Percentiles rank a stretch among this genome's conserved stretches.
phyloP scores from a whole-genome alignment of 2,329 filamentous ascomycete genomes.

The Calonectria montana region DNA sequence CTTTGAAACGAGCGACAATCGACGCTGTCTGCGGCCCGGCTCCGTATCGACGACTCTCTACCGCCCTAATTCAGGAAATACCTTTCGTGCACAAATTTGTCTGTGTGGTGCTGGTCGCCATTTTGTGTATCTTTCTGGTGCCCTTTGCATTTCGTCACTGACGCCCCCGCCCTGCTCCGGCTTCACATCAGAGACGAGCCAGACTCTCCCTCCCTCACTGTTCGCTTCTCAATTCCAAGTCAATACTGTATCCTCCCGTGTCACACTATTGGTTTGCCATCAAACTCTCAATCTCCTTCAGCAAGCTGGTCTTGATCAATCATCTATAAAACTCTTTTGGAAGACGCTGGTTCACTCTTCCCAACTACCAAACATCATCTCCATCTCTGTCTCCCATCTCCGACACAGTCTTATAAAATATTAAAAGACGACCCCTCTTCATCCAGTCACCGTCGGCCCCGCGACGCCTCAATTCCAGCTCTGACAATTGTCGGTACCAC shows the following conservation, averaged over 20 bases:
- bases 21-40: not conserved
- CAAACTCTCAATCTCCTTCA: conserved; percentile 32
- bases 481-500: conserved; percentile 11
- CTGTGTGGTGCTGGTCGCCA: conserved; percentile 36
- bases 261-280: conserved; percentile 6
- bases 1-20: conserved; percentile 22
- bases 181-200: conserved; percentile 32
- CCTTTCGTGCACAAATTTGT: conserved; percentile 9
- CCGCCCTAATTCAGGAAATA: conserved; percentile 22
- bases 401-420: not conserved
- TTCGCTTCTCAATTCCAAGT: conserved; percentile 39
- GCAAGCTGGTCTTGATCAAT: conserved; percentile 40
- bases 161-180: not conserved
- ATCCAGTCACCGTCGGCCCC: conserved; percentile 10
- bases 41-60: conserved; percentile 35
- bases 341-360: not conserved
- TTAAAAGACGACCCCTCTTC: not conserved
- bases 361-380: conserved; percentile 4
- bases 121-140: not conserved
- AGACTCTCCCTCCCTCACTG: conserved; percentile 30
- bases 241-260: conserved; percentile 29
- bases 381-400: not conserved
- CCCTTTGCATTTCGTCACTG: not conserved
- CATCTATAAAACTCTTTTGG: conserved; percentile 19
- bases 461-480: conserved; percentile 26